phyloP scores from a whole-genome alignment of 805 yeast species.

The Candida broadrunensis region DNA sequence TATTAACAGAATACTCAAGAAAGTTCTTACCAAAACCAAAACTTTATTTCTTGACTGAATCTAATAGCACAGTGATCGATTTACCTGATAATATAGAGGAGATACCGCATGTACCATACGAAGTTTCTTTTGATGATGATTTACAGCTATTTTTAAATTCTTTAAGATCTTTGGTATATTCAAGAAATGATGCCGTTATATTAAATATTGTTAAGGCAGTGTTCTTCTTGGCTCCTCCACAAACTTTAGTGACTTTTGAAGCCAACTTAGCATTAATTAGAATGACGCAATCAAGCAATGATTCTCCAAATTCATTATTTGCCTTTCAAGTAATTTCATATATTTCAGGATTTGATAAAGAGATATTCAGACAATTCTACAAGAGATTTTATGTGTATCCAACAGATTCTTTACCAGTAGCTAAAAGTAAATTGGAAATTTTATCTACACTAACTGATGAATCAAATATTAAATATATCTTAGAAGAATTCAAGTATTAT shows the following conservation, averaged over 20 bases:
- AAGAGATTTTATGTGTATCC: slow-evolving; percentile 57
- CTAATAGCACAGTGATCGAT: slow-evolving; percentile 26
- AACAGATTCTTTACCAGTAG: slow-evolving; percentile 42
- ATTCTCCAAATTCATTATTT: slow-evolving; percentile 15
- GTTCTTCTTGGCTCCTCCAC: slow-evolving; percentile 56
- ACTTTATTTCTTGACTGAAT: slow-evolving; percentile 26
- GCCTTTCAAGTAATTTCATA: slow-evolving; percentile 48
- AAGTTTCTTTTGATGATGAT: slow-evolving; percentile 52
- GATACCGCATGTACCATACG: slow-evolving; percentile 21
- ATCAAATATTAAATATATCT: slow-evolving; percentile 46
- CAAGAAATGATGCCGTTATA: slow-evolving; percentile 58
- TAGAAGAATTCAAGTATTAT: slow-evolving; percentile 64
- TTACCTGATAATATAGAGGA: slow-evolving; percentile 40
- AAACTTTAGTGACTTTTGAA: slow-evolving; percentile 43
- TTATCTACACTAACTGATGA: slow-evolving; percentile 57
- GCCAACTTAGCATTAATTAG: slow-evolving; percentile 52
- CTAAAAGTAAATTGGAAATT: slow-evolving; percentile 58
- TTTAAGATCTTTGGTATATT: slow-evolving; percentile 44
- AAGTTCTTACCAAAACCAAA: slow-evolving; percentile 56
- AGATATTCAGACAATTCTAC: slow-evolving; percentile 29
- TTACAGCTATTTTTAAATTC: slow-evolving; percentile 50
- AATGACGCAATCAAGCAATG: slow-evolving; percentile 25
- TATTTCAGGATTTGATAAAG: slow-evolving; percentile 31
- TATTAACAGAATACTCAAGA: slow-evolving; percentile 66
- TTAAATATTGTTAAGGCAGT: slow-evolving; percentile 58